A percentile compares a stretch with the other conserved stretches of the same genome.
phyloP scores from a whole-genome alignment of 768 basidiomycete species.

The Leccinum disarticulatum region DNA sequence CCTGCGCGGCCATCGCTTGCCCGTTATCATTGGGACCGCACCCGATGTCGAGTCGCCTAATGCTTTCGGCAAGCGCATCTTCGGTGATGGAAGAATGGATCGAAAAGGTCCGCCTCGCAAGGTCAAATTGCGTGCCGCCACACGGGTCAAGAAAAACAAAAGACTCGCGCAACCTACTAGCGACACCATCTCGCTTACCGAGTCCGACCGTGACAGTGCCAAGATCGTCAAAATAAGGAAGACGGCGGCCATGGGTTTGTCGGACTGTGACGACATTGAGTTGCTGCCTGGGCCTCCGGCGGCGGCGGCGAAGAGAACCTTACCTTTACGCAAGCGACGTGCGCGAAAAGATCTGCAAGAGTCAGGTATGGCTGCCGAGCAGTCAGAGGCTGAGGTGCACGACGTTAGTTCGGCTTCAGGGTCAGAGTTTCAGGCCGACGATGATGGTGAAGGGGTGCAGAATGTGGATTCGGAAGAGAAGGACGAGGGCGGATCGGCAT shows the following conservation, averaged over 20 bases:
- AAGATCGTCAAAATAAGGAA: background rate
- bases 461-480: background rate
- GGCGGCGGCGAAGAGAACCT: background rate
- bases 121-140: background rate
- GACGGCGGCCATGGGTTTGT: background rate
- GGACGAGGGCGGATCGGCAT: background rate
- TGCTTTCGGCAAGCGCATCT: background rate
- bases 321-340: too few species aligned
- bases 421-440: too few species aligned
- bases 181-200: background rate
- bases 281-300: background rate
- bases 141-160: background rate
- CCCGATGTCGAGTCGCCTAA: background rate
- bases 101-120: background rate
- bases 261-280: background rate
- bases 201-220: background rate
- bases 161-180: background rate
- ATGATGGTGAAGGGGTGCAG: too few species aligned
- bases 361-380: too few species aligned
- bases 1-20: background rate
- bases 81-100: background rate
- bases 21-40: background rate
- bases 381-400: too few species aligned
- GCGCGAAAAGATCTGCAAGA: too few species aligned
- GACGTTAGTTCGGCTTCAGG: too few species aligned